Conservation (phyloP, 805 yeast species). For the Metschnikowia continentalis region DNA sequence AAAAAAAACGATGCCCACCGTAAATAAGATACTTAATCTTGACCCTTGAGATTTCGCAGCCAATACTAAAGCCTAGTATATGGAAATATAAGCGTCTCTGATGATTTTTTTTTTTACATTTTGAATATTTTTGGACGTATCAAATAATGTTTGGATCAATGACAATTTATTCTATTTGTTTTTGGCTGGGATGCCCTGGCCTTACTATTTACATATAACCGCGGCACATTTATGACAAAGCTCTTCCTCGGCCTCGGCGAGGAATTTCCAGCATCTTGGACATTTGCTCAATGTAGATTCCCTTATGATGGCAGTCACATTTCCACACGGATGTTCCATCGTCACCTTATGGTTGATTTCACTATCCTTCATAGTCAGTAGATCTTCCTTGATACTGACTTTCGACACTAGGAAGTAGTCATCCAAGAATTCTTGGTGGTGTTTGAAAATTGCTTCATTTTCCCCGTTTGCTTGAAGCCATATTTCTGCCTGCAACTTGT, state of each 20-base stretch:
- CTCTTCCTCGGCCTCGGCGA: constrained; percentile 45
- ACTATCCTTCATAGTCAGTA: neutral
- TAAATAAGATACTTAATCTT: too few relatives aligned
- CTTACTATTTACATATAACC: constrained; percentile 32
- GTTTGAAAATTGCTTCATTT: constrained; percentile 12
- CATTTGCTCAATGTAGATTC: constrained; percentile 59
- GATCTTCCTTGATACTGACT: constrained; percentile 23
- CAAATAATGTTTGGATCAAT: too few relatives aligned
- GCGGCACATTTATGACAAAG: constrained; percentile 65
- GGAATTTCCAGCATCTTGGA: constrained; percentile 92
- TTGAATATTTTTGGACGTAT: too few relatives aligned
- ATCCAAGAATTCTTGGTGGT: constrained; percentile 25
- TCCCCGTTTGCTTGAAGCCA: constrained; percentile 16
- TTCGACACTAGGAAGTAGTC: constrained; percentile 63
- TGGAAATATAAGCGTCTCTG: too few relatives aligned
- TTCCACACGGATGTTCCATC: constrained; percentile 16
- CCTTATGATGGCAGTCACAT: constrained; percentile 34
- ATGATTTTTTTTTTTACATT: too few relatives aligned
- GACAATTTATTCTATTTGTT: neutral
- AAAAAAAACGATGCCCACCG: too few relatives aligned
- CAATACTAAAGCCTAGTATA: too few relatives aligned
- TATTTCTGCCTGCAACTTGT: constrained; percentile 58
- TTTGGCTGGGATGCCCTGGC: neutral
- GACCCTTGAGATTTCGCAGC: too few relatives aligned
- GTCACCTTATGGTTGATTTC: neutral